Evolutionary conservation across 1,139 yeast genomes (phyloP), one percentile per base, ranked within the genome.

Genomic region (Yamadazyma pseudoaaseri): DNA sequence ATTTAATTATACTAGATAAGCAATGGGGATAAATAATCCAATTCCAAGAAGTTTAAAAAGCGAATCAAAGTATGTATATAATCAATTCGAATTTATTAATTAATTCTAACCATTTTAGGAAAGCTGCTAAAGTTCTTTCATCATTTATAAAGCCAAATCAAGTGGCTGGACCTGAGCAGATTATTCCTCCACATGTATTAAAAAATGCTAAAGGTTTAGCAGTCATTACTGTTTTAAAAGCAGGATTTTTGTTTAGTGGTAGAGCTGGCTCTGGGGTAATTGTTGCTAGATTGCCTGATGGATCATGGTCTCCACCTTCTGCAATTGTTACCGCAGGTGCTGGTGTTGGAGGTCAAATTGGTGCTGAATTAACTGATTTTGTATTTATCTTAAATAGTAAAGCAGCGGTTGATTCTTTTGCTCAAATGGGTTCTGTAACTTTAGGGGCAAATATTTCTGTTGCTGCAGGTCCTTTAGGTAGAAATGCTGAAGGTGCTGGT

Each of bases 381-480:
- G 97, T 92, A 27, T 92, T 92, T 58, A 90, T 92, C 39, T 73
- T 92, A 46, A 92, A 92, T 62, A 78, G 85, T 16, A 72, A 76
- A 38, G 77, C 90, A 1, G 98, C 98, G 1, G 98, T 92, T 27
- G 89, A 86, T 47, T 81, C 97, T 6, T 92, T 92, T 64, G 89
- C 97, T 5, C 96, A 89, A 56, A 76, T 84, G 48, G 98, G 98
- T 1, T 86, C 97, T 6, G 81, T 92, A 38, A 92, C 98, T 1
- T 71, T 92, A 31, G 98, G 98, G 50, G 96, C 97, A 43, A 92
- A 92, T 54, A 75, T 92, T 14, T 87, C 97, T 12, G 81, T 92
- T 26, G 97, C 98, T n/a, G 97, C 97, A 0, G 98, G 98, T 26
- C 98, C 98, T 1, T 65, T 92, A 46, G 98, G 98, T 39, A 79